phyloP scores from a whole-genome alignment of 2,329 filamentous ascomycete genomes.

The Xylaria multiplex region DNA sequence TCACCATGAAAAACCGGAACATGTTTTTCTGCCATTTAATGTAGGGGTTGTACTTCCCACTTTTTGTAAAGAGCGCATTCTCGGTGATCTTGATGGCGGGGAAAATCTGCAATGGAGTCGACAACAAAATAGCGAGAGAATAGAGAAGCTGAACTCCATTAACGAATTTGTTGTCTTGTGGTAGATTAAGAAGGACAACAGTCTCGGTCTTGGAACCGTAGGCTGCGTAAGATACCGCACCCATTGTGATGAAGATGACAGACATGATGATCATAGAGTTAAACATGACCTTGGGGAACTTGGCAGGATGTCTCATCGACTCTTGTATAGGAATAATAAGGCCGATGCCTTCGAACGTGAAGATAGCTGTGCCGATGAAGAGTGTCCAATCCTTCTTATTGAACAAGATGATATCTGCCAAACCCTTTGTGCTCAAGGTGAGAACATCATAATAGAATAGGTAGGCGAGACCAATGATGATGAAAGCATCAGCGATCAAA shows the following conservation, averaged over 20 bases:
- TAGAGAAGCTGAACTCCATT: slow-evolving; percentile 97
- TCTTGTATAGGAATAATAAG: slow-evolving; percentile 98
- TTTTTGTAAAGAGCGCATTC: slow-evolving; percentile 91
- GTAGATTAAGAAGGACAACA: slow-evolving; percentile 94
- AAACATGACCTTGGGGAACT: slow-evolving; percentile 89
- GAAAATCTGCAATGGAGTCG: slow-evolving; percentile 95
- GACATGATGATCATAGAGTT: slow-evolving; percentile 96
- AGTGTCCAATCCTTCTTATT: slow-evolving; percentile 94
- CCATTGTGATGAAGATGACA: slow-evolving; percentile 88
- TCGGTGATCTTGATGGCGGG: slow-evolving; percentile 96
- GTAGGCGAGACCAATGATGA: slow-evolving; percentile 89
- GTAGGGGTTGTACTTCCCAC: slow-evolving; percentile 96
- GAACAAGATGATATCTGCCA: slow-evolving; percentile 89
- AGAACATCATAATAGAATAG: slow-evolving; percentile 95
- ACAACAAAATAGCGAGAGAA: slow-evolving; percentile 95
- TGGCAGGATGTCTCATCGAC: slow-evolving; percentile 89
- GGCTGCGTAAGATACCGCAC: slow-evolving; percentile 92
- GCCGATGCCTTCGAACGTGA: slow-evolving; percentile 97
- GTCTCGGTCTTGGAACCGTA: slow-evolving; percentile 96
- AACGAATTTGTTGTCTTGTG: slow-evolving; percentile 93
- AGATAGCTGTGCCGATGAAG: slow-evolving; percentile 98
- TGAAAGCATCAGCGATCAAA: slow-evolving; percentile 92
- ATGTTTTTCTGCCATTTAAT: slow-evolving; percentile 99
- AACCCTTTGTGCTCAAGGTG: slow-evolving; percentile 78
- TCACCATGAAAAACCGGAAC: slow-evolving; percentile 93